Percentiles rank a stretch among this genome's conserved stretches.
phyloP scores from a whole-genome alignment of 805 yeast species.

The Ogataea nonfermentans region DNA sequence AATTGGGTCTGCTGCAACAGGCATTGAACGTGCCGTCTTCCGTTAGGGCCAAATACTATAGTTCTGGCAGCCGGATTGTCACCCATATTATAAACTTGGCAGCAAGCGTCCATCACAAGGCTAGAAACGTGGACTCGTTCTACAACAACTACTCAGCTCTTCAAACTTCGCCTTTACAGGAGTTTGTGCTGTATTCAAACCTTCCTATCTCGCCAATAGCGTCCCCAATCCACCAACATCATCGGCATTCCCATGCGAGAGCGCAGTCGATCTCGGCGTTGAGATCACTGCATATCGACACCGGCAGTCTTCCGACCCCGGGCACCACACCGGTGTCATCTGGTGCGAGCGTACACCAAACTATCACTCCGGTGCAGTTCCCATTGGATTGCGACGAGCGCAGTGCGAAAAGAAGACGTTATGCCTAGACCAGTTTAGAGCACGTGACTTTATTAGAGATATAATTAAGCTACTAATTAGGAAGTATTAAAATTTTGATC shows the following conservation, averaged over 20 bases:
- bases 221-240: conserved; percentile 28
- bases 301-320: conserved; percentile 30
- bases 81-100: conserved; percentile 29
- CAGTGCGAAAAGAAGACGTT: conserved; percentile 8
- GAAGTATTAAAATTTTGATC: neutral
- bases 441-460: neutral
- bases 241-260: conserved; percentile 21
- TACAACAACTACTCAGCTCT: conserved; percentile 13
- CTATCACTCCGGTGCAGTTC: conserved; percentile 22
- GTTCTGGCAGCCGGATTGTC: conserved; percentile 21
- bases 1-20: conserved; percentile 26
- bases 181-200: conserved; percentile 20
- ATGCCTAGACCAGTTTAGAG: neutral
- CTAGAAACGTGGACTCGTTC: conserved; percentile 20
- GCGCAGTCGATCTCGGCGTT: conserved; percentile 26
- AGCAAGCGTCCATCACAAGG: conserved; percentile 24
- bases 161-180: conserved; percentile 20
- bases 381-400: conserved; percentile 12
- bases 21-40: conserved; percentile 26
- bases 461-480: neutral
- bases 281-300: conserved; percentile 22
- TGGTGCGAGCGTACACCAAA: conserved; percentile 17
- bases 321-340: conserved; percentile 29
- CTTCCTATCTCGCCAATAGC: conserved; percentile 32
- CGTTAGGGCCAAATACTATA: conserved; percentile 26